Conservation (phyloP, 2,329 filamentous ascomycete genomes). For the Scortechinia acanthostroma region DNA sequence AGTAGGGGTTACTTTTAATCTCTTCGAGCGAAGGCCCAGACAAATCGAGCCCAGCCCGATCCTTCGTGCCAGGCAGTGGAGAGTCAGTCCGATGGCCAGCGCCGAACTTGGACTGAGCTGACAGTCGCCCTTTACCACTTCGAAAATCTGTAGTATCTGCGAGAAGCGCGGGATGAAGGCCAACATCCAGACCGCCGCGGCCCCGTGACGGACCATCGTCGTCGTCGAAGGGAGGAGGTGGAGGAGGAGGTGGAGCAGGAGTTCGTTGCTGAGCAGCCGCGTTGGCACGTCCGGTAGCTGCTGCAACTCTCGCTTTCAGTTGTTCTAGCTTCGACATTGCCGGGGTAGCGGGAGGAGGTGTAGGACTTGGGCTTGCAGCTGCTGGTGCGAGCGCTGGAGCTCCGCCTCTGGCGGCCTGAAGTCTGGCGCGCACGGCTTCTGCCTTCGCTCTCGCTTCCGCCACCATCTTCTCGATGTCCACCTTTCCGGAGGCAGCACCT, state of each 20-base stretch:
- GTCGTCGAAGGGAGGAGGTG: slow-evolving; percentile 29
- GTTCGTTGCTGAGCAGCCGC: slow-evolving; percentile 23
- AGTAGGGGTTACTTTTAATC: slow-evolving; percentile 73
- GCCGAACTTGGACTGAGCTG: slow-evolving; percentile 7
- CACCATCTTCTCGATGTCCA: slow-evolving; percentile 35
- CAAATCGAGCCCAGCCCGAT: background rate
- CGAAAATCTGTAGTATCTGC: slow-evolving; percentile 31
- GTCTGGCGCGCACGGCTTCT: slow-evolving; percentile 33
- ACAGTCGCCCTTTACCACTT: slow-evolving; percentile 16
- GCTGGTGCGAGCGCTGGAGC: background rate
- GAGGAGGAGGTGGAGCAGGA: slow-evolving; percentile 16
- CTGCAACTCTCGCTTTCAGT: slow-evolving; percentile 40
- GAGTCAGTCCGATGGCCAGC: background rate
- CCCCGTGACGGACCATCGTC: slow-evolving; percentile 29
- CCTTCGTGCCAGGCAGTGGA: background rate
- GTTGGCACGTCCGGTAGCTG: slow-evolving; percentile 32
- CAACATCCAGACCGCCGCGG: slow-evolving; percentile 48
- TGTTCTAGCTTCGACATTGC: slow-evolving; percentile 34
- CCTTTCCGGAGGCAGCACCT: slow-evolving; percentile 17
- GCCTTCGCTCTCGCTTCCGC: slow-evolving; percentile 36
- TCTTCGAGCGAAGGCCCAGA: slow-evolving; percentile 43
- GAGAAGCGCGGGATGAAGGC: slow-evolving; percentile 47
- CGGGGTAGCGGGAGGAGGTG: slow-evolving; percentile 6
- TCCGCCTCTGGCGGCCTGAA: slow-evolving; percentile 14
- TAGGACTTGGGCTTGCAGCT: background rate